Percentiles rank a stretch among this genome's conserved stretches.
Evolutionary conservation across 2,329 filamentous ascomycete genomes (phyloP).

Genomic region (Pseudodiploospora longispora): DNA sequence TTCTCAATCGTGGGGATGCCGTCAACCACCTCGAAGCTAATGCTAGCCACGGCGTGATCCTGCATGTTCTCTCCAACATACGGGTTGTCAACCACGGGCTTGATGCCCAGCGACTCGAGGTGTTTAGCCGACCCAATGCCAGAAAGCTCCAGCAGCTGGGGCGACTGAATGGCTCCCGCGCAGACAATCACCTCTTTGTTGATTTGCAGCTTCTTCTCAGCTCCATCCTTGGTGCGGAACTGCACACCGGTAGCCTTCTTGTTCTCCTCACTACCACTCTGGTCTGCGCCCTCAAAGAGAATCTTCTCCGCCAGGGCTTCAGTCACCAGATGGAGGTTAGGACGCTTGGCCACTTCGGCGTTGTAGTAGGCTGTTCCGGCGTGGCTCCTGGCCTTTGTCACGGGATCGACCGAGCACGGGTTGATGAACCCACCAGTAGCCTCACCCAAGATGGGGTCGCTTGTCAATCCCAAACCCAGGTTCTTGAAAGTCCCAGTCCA

Average conservation of each 20-base stretch:
- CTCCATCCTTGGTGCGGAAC: slow-evolving; percentile 17
- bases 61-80: slow-evolving; percentile 33
- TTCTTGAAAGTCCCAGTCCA: slow-evolving; percentile 29
- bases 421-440: slow-evolving; percentile 26
- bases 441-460: slow-evolving; percentile 23
- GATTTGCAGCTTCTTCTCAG: slow-evolving; percentile 32
- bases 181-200: slow-evolving; percentile 19
- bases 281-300: slow-evolving; percentile 13
- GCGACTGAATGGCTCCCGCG: slow-evolving; percentile 12
- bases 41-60: slow-evolving; percentile 23
- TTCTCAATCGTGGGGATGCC: slow-evolving; percentile 18
- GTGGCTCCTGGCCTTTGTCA: slow-evolving; percentile 24
- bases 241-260: slow-evolving; percentile 26
- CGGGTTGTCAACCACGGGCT: slow-evolving; percentile 25
- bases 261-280: slow-evolving; percentile 11
- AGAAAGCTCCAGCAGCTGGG: slow-evolving; percentile 23
- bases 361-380: slow-evolving; percentile 26
- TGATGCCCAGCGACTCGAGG: slow-evolving; percentile 23
- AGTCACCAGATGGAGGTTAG: slow-evolving; percentile 26
- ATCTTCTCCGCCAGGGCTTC: slow-evolving; percentile 26
- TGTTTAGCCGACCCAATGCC: slow-evolving; percentile 24
- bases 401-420: slow-evolving; percentile 21
- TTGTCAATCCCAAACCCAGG: slow-evolving; percentile 23
- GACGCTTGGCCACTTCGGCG: slow-evolving; percentile 21
- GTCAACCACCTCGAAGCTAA: slow-evolving; percentile 28